These are phyloP conservation scores for Thelephora terrestris DNA, from an alignment of 1,284 basidiomycete species.

Conservation along the genomic window DNA sequence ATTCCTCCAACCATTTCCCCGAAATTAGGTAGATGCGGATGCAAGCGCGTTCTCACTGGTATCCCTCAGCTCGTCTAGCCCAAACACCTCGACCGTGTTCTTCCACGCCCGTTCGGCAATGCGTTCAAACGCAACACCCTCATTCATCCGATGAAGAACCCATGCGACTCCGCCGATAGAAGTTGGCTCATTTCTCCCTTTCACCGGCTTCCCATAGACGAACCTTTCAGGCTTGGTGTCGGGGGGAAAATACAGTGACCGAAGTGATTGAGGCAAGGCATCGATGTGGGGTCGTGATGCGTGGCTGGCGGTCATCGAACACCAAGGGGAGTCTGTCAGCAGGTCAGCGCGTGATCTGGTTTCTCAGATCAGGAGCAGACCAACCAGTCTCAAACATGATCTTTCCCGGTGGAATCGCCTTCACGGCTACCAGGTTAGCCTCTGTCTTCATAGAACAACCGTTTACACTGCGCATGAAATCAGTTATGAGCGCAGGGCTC, in stretches of 20 bases:
- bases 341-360: background rate
- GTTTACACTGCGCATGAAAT: constrained; percentile 42
- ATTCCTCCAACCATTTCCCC: too few relatives aligned
- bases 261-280: constrained; percentile 39
- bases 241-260: constrained; percentile 42
- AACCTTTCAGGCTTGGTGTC: constrained; percentile 63
- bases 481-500: too few relatives aligned
- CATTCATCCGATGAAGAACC: constrained; percentile 54
- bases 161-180: constrained; percentile 71
- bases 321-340: constrained; percentile 72
- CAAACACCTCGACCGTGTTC: constrained; percentile 62
- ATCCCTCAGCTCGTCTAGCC: constrained; percentile 29
- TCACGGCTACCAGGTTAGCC: constrained; percentile 56
- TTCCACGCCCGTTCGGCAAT: constrained; percentile 53
- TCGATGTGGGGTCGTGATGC: constrained; percentile 56
- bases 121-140: constrained; percentile 44
- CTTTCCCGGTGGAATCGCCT: constrained; percentile 50
- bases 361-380: constrained; percentile 9
- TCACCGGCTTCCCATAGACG: constrained; percentile 53
- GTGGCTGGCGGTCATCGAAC: constrained; percentile 68
- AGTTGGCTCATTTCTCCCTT: constrained; percentile 77
- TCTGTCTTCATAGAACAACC: constrained; percentile 81
- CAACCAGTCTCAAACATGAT: constrained; percentile 77
- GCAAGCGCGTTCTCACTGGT: too few relatives aligned
- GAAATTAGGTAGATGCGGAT: too few relatives aligned